These are phyloP conservation scores for Claviceps digitariae DNA, from an alignment of 2,329 filamentous ascomycete species.

Conservation along the genomic window DNA sequence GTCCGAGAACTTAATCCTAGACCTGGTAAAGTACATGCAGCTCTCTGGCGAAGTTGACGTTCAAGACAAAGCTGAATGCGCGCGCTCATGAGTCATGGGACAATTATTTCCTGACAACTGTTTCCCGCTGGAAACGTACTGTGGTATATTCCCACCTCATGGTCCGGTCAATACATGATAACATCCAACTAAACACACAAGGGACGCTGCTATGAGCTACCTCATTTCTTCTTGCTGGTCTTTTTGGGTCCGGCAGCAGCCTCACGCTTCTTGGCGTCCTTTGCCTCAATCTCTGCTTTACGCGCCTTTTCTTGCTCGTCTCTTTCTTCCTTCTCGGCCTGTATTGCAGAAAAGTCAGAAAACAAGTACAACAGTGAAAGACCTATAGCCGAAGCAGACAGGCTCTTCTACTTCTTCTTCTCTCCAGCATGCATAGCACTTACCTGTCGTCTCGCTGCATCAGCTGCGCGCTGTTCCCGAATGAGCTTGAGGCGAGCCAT, in stretches of 20 bases:
- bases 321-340: constrained; percentile 46
- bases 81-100: background rate
- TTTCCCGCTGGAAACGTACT: too few species aligned
- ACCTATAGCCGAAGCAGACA: background rate
- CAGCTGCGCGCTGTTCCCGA: constrained; percentile 72
- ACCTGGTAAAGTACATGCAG: background rate
- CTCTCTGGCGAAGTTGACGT: background rate
- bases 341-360: constrained; percentile 11
- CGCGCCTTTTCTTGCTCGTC: constrained; percentile 37
- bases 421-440: background rate
- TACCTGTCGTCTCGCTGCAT: constrained; percentile 71
- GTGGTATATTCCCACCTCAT: background rate
- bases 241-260: constrained; percentile 38
- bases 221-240: constrained; percentile 31
- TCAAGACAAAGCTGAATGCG: background rate
- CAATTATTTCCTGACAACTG: too few species aligned
- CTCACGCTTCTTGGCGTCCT: constrained; percentile 42
- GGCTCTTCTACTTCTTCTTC: background rate
- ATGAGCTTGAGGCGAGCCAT: constrained; percentile 71
- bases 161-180: background rate
- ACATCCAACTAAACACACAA: background rate
- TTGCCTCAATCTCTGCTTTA: constrained; percentile 37
- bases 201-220: background rate
- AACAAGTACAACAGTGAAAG: background rate
- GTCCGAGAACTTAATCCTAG: background rate